phyloP scores from a whole-genome alignment of 441 rosid genomes.

The Populus hybrid region DNA sequence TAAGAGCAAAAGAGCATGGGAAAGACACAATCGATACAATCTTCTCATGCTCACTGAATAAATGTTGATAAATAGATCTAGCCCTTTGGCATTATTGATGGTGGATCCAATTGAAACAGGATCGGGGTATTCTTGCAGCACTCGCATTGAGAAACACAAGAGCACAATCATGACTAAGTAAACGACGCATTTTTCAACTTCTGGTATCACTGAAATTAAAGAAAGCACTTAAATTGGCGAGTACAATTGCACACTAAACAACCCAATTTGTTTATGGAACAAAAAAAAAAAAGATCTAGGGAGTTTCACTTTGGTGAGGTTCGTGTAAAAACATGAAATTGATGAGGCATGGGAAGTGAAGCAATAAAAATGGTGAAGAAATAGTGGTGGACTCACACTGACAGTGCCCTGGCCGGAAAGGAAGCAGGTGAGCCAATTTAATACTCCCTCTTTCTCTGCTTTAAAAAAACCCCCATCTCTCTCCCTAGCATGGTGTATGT shows the following conservation, averaged over 20 bases:
- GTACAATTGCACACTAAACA: slow-evolving; percentile 14
- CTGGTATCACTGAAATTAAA: slow-evolving; percentile 19
- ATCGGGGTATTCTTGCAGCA: slow-evolving; percentile 22
- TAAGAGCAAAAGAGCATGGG: not conserved
- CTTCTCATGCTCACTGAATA: slow-evolving; percentile 64
- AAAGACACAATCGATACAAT: slow-evolving; percentile 25
- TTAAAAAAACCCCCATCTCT: slow-evolving; percentile 1
- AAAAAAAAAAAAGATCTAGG: slow-evolving; percentile 26
- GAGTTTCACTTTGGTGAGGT: slow-evolving; percentile 27
- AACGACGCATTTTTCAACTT: slow-evolving; percentile 29
- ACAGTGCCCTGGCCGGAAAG: slow-evolving; percentile 67
- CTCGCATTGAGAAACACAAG: slow-evolving; percentile 17
- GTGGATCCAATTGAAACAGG: slow-evolving; percentile 29
- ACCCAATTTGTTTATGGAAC: not conserved
- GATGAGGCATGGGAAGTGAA: slow-evolving; percentile 11
- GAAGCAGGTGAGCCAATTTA: slow-evolving; percentile 46
- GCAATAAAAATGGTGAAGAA: slow-evolving; percentile 23
- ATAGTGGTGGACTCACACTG: slow-evolving; percentile 11
- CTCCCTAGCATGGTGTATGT: not conserved
- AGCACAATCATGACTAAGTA: slow-evolving; percentile 29
- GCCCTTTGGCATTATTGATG: slow-evolving; percentile 66
- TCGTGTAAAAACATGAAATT: slow-evolving; percentile 25
- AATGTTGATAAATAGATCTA: slow-evolving; percentile 34
- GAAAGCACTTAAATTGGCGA: slow-evolving; percentile 4
- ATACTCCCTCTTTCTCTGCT: slow-evolving; percentile 6